Evolutionary conservation across 495 filamentous ascomycete genomes (phyloP).

Genomic region (Echria macrotheca): DNA sequence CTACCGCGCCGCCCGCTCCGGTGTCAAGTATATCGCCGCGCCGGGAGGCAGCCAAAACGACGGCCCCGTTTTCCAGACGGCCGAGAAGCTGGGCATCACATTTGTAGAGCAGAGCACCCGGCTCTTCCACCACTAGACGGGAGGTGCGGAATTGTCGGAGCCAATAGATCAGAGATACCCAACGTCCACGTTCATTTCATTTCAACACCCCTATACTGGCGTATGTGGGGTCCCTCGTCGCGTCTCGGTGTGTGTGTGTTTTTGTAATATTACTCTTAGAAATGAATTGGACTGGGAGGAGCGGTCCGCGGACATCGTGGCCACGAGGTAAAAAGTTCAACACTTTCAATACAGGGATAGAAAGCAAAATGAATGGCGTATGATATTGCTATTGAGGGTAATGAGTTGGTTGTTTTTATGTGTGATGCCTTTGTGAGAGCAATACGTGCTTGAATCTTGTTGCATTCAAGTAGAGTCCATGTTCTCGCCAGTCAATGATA

Average conservation of each 20-base stretch:
- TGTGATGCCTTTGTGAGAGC: too few relatives aligned
- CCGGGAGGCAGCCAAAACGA: slow-evolving; percentile 94
- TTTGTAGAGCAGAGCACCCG: slow-evolving; percentile 87
- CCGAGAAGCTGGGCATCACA: slow-evolving; percentile 82
- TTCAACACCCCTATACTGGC: too few relatives aligned
- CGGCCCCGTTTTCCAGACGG: slow-evolving; percentile 78
- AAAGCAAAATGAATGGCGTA: background rate
- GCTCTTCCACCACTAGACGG: slow-evolving; percentile 77
- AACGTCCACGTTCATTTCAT: background rate
- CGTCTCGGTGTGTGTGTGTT: too few relatives aligned
- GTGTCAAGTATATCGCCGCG: slow-evolving; percentile 92
- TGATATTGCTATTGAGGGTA: too few relatives aligned
- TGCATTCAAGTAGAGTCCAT: too few relatives aligned
- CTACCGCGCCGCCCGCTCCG: slow-evolving; percentile 79
- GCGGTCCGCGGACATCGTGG: too few relatives aligned
- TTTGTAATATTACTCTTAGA: too few relatives aligned
- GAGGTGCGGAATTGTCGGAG: background rate
- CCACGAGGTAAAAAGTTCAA: slow-evolving; percentile 3
- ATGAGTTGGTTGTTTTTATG: too few relatives aligned
- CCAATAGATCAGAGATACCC: slow-evolving; percentile 13
- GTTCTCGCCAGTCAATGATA: too few relatives aligned
- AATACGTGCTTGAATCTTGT: too few relatives aligned
- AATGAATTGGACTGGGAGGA: too few relatives aligned
- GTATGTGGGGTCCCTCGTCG: too few relatives aligned
- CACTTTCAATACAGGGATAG: background rate